Percentiles rank a stretch among this genome's conserved stretches.
phyloP scores from a whole-genome alignment of 768 basidiomycete species.

The Boletus eberwhitei region DNA sequence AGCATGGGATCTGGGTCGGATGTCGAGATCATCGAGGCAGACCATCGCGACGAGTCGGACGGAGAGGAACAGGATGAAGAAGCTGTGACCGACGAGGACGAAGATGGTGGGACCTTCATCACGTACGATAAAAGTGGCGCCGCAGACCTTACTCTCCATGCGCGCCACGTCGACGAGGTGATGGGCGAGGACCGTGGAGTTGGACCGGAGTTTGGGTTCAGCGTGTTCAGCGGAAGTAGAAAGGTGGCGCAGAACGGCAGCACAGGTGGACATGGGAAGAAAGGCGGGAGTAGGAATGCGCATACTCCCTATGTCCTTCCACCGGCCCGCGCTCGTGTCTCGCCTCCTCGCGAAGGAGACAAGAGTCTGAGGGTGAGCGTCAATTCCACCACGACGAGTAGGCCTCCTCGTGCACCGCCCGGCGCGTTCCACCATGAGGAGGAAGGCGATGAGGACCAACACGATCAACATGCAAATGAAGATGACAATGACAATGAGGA shows the following conservation, averaged over 20 bases:
- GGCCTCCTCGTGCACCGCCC: constrained; percentile 38
- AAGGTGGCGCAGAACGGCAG: background rate
- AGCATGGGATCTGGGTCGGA: constrained; percentile 22
- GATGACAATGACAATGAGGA: constrained; percentile 24
- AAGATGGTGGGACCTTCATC: constrained; percentile 17
- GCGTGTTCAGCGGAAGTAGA: constrained; percentile 17
- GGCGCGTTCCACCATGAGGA: constrained; percentile 47
- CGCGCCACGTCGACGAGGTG: constrained; percentile 4
- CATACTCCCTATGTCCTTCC: constrained; percentile 3
- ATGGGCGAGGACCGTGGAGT: constrained; percentile 5
- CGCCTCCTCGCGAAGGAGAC: constrained; percentile 10
- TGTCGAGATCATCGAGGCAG: constrained; percentile 10
- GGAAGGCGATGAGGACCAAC: constrained; percentile 21
- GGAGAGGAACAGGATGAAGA: constrained; percentile 5
- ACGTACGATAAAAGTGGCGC: constrained; percentile 15
- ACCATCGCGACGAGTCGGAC: background rate
- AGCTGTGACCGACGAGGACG: constrained; percentile 9
- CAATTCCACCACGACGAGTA: constrained; percentile 12
- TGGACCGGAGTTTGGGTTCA: constrained; percentile 15
- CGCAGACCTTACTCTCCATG: constrained; percentile 19
- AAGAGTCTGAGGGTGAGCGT: constrained; percentile 11
- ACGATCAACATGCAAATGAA: constrained; percentile 19
- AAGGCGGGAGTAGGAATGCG: background rate
- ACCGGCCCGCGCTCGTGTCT: constrained; percentile 6
- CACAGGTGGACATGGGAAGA: background rate